Evolutionary conservation across 495 filamentous ascomycete species (phyloP), one percentile per base, ranked within the genome.

Genomic region (Tetracladium marchalianum): DNA sequence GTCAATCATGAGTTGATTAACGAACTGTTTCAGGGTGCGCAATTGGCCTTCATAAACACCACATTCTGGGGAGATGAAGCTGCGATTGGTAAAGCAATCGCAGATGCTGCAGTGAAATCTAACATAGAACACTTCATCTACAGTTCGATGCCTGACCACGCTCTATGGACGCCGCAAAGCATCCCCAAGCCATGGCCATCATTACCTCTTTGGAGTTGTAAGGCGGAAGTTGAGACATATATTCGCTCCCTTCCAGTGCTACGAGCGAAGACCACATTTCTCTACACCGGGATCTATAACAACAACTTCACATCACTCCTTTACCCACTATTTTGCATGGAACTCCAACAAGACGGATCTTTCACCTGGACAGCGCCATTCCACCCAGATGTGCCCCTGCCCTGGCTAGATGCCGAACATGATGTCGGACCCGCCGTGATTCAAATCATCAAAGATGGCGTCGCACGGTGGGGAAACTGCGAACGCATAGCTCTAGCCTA

Each of bases 331-430:
- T 95, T 95, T 66, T 86, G 87, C 63, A 94, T 94, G 84, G 86
- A 93, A 57, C 65, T 92, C 19, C 76, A 84, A 59, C 60, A 66
- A 0, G 86, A 95, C 54, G 88, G 85, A 4, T 86, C 84, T 49
- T 97, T 95, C 59, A 71, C 84, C 52, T 98, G 92, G 92, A 82
- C 83, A 55, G 93, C 92, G 0, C 92, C 92, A 1, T 98, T 98
- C 62, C 85, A 95, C 51, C 82, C 86, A 4, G 77, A 95, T 49
- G 81, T 81, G 27, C 81, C 83, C 13, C 70, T 98, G 19, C 92
- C 92, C n/a, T 98, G 90, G 87, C 73, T 98, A 12, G 92, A 98
- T 54, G 90, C 90, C 10, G 92, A 98, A 61, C 92, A 98, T 58
- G 92, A 98, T 51, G 82, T 96, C 5, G 92, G 92, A 2, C 87